phyloP scores from a whole-genome alignment of 2,329 filamentous ascomycete species.

The Lachnellula arida region DNA sequence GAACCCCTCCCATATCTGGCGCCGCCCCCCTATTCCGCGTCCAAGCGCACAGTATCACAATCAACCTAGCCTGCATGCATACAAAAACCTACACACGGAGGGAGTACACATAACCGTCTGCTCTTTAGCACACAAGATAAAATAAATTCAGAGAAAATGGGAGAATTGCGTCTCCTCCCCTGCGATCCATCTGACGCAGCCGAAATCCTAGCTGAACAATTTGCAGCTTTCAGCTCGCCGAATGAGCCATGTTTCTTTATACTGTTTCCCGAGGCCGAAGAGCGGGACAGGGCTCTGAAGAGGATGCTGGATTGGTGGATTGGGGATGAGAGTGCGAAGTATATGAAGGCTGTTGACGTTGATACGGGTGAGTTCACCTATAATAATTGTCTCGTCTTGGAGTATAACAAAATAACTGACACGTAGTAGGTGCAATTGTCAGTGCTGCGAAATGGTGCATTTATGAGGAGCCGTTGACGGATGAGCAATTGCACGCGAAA shows the following conservation, averaged over 20 bases:
- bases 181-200: conserved; percentile 6
- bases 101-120: no score
- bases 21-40: no score
- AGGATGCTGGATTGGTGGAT: conserved; percentile 17
- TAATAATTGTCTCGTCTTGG: neutral
- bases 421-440: conserved; percentile 11
- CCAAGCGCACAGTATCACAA: no score
- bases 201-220: conserved; percentile 14
- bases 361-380: conserved; percentile 10
- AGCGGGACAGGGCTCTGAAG: conserved; percentile 9
- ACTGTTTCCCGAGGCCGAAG: conserved; percentile 12
- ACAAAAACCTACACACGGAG: no score
- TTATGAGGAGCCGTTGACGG: conserved; percentile 5
- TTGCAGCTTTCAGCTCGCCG: conserved; percentile 12
- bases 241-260: conserved; percentile 18
- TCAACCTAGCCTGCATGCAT: no score
- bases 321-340: conserved; percentile 9
- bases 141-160: neutral
- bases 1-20: no score
- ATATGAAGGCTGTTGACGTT: conserved; percentile 19
- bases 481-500: conserved; percentile 13
- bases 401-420: neutral
- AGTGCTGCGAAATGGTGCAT: conserved; percentile 18
- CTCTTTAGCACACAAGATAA: no score
- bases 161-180: conserved; percentile 1